A percentile compares a stretch with the other conserved stretches of the same genome.
Evolutionary conservation across 257 asterid species (phyloP).

Genomic region (Solanum sejunctum): DNA sequence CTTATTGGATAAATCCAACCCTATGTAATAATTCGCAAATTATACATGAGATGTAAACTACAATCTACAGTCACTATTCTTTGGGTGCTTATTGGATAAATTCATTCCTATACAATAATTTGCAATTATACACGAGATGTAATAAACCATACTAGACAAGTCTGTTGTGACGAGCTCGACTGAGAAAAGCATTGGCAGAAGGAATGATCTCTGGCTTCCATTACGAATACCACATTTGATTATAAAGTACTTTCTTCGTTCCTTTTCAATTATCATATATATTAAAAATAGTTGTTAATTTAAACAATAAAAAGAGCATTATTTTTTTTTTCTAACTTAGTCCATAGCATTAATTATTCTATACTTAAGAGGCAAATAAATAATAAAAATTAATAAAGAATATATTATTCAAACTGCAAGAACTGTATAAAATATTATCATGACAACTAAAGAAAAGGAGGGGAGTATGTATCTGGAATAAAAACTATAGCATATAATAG

Average conservation of each 20-base stretch:
- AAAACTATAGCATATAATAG: background rate
- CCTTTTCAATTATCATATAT: too few species aligned
- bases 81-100: background rate
- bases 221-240: background rate
- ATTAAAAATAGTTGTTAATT: too few species aligned
- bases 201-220: background rate
- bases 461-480: background rate
- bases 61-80: accelerated
- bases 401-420: too few species aligned
- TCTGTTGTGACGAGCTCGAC: background rate
- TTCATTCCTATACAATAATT: background rate
- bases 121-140: background rate
- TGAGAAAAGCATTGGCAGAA: background rate
- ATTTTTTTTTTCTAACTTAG: too few species aligned
- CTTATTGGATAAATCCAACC: background rate
- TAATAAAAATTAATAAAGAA: too few species aligned
- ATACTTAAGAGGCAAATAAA: too few species aligned
- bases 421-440: too few species aligned
- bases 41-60: background rate
- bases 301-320: too few species aligned
- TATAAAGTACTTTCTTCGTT: background rate
- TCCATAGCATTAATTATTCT: too few species aligned
- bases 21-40: background rate
- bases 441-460: background rate
- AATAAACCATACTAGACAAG: background rate